phyloP scores from a whole-genome alignment of 805 yeast genomes.

The Grigorovia humatica region DNA sequence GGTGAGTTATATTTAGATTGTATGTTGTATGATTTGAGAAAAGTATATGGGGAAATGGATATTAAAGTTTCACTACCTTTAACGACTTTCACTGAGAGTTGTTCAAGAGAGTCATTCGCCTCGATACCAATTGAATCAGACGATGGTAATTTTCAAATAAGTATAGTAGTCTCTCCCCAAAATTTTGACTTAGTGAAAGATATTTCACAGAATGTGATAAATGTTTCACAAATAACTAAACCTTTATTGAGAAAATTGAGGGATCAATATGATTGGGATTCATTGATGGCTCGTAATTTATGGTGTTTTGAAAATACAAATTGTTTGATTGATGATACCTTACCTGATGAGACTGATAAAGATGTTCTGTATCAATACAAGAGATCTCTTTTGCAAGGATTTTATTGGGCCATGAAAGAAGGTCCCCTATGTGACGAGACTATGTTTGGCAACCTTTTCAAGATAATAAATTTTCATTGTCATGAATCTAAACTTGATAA shows the following conservation, averaged over 20 bases:
- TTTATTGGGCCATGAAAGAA: conserved; percentile 69
- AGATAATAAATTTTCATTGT: conserved; percentile 42
- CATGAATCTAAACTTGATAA: conserved; percentile 32
- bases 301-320: conserved; percentile 74
- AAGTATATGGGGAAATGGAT: conserved; percentile 50
- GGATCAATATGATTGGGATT: conserved; percentile 64
- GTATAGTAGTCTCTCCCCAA: conserved; percentile 70
- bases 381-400: conserved; percentile 61
- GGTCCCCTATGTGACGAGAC: conserved; percentile 93
- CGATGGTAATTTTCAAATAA: conserved; percentile 42
- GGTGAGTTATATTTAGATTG: conserved; percentile 89
- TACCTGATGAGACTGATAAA: conserved; percentile 61
- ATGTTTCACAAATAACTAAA: conserved; percentile 35
- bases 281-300: conserved; percentile 68
- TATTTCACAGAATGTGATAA: conserved; percentile 16
- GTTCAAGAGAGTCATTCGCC: conserved; percentile 52
- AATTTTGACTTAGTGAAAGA: conserved; percentile 38
- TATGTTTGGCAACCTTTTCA: conserved; percentile 58
- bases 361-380: conserved; percentile 35
- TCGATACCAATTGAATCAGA: conserved; percentile 53
- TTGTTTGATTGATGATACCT: conserved; percentile 56
- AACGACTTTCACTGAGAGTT: conserved; percentile 70
- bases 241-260: conserved; percentile 46
- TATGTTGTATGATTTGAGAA: conserved; percentile 63
- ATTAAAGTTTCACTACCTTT: conserved; percentile 80